Evolutionary conservation across 768 basidiomycete species (phyloP).

Genomic region (Phylloporus rhodoxanthus): DNA sequence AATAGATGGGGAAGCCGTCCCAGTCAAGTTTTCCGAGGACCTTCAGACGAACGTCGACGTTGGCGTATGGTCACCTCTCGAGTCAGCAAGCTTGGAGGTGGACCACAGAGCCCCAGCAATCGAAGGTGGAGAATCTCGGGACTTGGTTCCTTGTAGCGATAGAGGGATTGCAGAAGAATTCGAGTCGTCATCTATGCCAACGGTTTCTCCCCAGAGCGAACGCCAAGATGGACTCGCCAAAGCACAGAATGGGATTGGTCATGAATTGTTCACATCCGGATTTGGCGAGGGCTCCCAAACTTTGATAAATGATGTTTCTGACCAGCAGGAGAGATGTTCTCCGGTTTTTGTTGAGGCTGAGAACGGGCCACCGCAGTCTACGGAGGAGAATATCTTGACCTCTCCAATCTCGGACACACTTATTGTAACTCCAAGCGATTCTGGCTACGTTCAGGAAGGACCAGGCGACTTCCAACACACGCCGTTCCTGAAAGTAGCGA

Average conservation of each 20-base stretch:
- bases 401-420: not conserved
- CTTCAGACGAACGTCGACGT: not conserved
- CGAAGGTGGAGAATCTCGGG: not conserved
- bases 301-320: not conserved
- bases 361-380: not conserved
- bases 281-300: not conserved
- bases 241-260: not conserved
- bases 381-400: not conserved
- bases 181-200: not conserved
- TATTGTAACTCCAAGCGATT: not conserved
- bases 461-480: not conserved
- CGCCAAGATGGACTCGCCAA: not conserved
- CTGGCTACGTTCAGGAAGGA: not conserved
- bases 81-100: not conserved
- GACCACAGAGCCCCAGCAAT: not conserved
- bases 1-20: constrained; percentile 13
- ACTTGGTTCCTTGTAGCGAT: not conserved
- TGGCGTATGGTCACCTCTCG: not conserved
- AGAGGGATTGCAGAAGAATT: not conserved
- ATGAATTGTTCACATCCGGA: not conserved
- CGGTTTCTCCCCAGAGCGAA: not conserved
- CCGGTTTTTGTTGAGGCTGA: not conserved
- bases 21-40: constrained; percentile 3
- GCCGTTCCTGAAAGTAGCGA: not conserved
- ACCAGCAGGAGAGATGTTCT: not conserved